Conservation (phyloP, 805 yeast genomes). For the Candida arabinofermentans region DNA sequence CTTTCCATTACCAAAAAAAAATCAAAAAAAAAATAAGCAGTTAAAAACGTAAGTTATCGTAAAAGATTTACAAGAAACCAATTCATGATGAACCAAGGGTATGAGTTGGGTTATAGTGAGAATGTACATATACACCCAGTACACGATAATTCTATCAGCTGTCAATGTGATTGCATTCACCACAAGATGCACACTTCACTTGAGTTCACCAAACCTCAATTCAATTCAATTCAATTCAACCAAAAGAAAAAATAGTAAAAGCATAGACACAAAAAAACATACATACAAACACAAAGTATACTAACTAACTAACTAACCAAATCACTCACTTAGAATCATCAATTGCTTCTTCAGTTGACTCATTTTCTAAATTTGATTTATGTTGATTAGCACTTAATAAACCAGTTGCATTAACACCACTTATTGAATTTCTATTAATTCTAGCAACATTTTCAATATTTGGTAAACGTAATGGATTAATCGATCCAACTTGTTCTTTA, state of each 20-base stretch:
- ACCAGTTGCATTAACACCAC: constrained; percentile 37
- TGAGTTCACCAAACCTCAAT: too few relatives aligned
- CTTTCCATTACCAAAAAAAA: too few relatives aligned
- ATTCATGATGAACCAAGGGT: too few relatives aligned
- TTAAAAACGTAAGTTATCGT: too few relatives aligned
- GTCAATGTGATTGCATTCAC: too few relatives aligned
- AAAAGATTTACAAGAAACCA: too few relatives aligned
- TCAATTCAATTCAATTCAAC: too few relatives aligned
- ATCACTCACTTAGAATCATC: constrained; percentile 14
- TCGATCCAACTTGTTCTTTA: constrained; percentile 28
- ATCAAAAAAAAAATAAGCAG: too few relatives aligned
- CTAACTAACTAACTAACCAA: background rate
- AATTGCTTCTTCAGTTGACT: constrained; percentile 35
- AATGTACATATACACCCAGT: too few relatives aligned
- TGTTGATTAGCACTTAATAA: constrained; percentile 45
- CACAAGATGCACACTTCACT: too few relatives aligned
- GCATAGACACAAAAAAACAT: background rate
- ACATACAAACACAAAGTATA: background rate
- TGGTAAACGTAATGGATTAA: constrained; percentile 41
- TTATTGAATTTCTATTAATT: constrained; percentile 55
- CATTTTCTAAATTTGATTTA: constrained; percentile 53
- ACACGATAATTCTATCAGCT: too few relatives aligned
- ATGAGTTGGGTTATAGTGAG: too few relatives aligned
- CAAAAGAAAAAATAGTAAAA: background rate
- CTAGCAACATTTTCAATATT: constrained; percentile 57